Conservation (phyloP, 2,329 filamentous ascomycete species). For the Diaporthe batatas region DNA sequence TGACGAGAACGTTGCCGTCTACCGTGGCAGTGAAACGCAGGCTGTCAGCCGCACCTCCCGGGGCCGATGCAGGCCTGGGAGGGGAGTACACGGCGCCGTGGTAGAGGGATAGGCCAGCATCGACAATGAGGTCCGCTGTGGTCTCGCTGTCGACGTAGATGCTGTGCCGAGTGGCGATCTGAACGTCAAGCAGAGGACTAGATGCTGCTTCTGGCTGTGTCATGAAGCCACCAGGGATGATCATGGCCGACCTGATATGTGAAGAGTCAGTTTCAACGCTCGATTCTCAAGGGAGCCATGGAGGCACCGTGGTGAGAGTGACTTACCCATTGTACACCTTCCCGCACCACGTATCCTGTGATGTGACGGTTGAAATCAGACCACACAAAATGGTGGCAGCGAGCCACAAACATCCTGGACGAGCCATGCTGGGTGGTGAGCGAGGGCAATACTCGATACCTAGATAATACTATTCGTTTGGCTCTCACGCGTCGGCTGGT, state of each 20-base stretch:
- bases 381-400: conserved; percentile 6
- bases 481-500: not conserved
- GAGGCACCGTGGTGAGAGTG: not conserved
- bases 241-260: conserved; percentile 32
- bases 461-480: too few relatives aligned
- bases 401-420: conserved; percentile 19
- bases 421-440: conserved; percentile 11
- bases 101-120: conserved; percentile 57
- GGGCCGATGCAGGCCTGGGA: conserved; percentile 44
- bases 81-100: conserved; percentile 55
- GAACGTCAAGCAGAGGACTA: conserved; percentile 56
- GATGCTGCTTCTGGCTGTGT: conserved; percentile 25
- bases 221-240: conserved; percentile 37
- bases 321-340: conserved; percentile 60
- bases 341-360: conserved; percentile 56
- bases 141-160: conserved; percentile 60
- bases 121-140: conserved; percentile 58
- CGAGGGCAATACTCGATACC: not conserved
- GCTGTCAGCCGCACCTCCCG: conserved; percentile 45
- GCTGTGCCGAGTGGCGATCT: conserved; percentile 60
- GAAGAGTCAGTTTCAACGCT: conserved; percentile 39
- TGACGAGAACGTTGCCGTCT: conserved; percentile 50
- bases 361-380: conserved; percentile 2
- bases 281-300: conserved; percentile 46
- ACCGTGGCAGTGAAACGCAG: conserved; percentile 55